Conservation (phyloP, 352 stramenopile species). For the Pythium pectinolyticum region DNA sequence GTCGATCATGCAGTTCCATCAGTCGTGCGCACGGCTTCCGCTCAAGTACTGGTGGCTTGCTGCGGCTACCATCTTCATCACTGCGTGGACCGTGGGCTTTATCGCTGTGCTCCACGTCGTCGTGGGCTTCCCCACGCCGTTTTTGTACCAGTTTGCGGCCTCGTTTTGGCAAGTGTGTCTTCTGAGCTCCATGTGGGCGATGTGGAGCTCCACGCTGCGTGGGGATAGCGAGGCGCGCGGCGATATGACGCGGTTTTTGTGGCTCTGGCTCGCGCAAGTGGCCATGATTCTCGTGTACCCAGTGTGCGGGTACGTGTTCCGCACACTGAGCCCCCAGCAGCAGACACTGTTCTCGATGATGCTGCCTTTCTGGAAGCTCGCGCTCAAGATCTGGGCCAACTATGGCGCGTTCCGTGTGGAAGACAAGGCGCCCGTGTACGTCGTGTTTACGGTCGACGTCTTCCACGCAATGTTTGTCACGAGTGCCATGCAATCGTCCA, state of each 20-base stretch:
- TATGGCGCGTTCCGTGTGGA: slow-evolving; percentile 5
- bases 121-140: slow-evolving; percentile 19
- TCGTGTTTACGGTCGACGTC: slow-evolving; percentile 18
- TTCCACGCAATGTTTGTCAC: slow-evolving; percentile 20
- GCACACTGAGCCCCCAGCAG: background rate
- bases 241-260: slow-evolving; percentile 9
- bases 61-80: background rate
- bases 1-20: slow-evolving; percentile 1
- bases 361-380: slow-evolving; percentile 8
- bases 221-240: background rate
- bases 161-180: background rate
- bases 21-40: background rate
- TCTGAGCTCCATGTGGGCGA: slow-evolving; percentile 3
- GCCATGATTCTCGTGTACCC: slow-evolving; percentile 16
- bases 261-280: background rate
- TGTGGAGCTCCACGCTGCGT: slow-evolving; percentile 11
- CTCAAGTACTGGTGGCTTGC: background rate
- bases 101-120: slow-evolving; percentile 1
- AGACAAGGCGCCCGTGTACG: slow-evolving; percentile 13
- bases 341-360: background rate
- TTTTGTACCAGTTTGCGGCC: slow-evolving; percentile 4
- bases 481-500: slow-evolving; percentile 20
- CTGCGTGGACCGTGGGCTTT: background rate
- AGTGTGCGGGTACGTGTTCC: slow-evolving; percentile 9
- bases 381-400: slow-evolving; percentile 7